A percentile compares a stretch with the other conserved stretches of the same genome.
Conservation (phyloP, 192 early-diverging fungal genomes). For the Entomortierella parvispora region DNA sequence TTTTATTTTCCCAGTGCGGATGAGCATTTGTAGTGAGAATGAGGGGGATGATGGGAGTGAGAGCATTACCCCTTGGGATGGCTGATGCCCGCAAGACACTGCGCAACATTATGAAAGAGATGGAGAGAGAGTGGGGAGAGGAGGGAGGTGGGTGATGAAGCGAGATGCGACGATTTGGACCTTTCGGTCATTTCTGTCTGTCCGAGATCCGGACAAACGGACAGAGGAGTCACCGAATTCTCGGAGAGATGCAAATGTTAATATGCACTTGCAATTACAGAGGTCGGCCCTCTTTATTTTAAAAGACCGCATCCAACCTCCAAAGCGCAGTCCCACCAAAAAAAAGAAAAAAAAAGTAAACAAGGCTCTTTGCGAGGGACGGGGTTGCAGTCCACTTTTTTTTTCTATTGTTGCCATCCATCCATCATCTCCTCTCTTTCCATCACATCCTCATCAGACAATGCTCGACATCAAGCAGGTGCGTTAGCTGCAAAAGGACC, state of each 20-base stretch:
- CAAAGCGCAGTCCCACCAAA: no score
- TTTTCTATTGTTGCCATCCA: background rate
- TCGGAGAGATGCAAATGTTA: no score
- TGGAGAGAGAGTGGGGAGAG: slow-evolving; percentile 5
- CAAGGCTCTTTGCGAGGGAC: no score
- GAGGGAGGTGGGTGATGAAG: slow-evolving; percentile 10
- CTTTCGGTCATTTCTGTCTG: slow-evolving; percentile 3
- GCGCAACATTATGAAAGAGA: slow-evolving; percentile 35
- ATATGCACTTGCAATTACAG: no score
- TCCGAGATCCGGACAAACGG: slow-evolving; percentile 20
- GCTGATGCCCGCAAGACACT: slow-evolving; percentile 47
- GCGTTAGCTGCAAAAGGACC: no score
- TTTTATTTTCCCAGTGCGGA: slow-evolving; percentile 3
- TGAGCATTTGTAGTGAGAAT: background rate
- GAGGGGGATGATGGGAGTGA: background rate
- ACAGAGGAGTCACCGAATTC: no score
- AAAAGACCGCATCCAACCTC: no score
- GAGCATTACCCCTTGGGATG: slow-evolving; percentile 50
- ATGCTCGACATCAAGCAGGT: slow-evolving; percentile 40
- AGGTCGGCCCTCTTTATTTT: no score
- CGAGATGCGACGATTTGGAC: slow-evolving; percentile 13
- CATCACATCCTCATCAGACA: slow-evolving; percentile 11
- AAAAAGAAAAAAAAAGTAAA: slow-evolving; percentile 8
- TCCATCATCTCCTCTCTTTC: slow-evolving; percentile 7
- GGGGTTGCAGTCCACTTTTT: no score